Evolutionary conservation across 1,284 basidiomycete species (phyloP), one percentile per base, ranked within the genome.

Genomic region (Trametes versicolor): DNA sequence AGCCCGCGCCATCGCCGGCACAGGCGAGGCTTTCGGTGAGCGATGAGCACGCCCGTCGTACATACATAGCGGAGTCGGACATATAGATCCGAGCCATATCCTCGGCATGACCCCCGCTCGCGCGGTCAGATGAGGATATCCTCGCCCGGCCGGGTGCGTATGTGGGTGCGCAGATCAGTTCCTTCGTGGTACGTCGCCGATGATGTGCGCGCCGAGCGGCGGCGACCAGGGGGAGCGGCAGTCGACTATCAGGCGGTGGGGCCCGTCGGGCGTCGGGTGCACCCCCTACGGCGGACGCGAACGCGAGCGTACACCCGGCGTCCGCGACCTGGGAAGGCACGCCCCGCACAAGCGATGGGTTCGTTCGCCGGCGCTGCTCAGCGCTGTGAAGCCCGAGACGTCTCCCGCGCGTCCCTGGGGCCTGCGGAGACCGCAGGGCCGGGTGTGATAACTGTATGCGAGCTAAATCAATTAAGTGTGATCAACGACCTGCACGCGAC

Each of bases 151-250:
- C 34, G 32, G 37, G 27, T 41, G 53, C 17, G 25, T 10, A 23
- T 7, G 43, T 29, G 39, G 29, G 55, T 47, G 55, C 55, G 55
- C 55, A 48, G 55, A 57, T 57, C 55, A 41, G 43, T 37, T 36
- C 55, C 32, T 25, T 9, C 55, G 45, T 48, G 45, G 29, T 19
- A 19, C 29, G 27, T 29, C 19, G 43, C 45, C 45, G 55, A 57
- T 57, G 55, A 57, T 57, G 55, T 29, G 55, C 55, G 51, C 41
- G 41, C 41, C 48, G 48, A 13, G 48, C 48, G 48, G 48, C 48
- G 48, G 48, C 48, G 48, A 50, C 25, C 48, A 50, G 48, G 48
- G 48, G 48, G 25, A 50, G 48, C 48, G 23, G 29, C 48, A 17
- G 17, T 50, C 51, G 51, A 53, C 19, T 21, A 37, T 53, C 51